A percentile compares a stretch with the other conserved stretches of the same genome.
phyloP scores from a whole-genome alignment of 176 grass and related monocot species.

The Triticum aestivum region DNA sequence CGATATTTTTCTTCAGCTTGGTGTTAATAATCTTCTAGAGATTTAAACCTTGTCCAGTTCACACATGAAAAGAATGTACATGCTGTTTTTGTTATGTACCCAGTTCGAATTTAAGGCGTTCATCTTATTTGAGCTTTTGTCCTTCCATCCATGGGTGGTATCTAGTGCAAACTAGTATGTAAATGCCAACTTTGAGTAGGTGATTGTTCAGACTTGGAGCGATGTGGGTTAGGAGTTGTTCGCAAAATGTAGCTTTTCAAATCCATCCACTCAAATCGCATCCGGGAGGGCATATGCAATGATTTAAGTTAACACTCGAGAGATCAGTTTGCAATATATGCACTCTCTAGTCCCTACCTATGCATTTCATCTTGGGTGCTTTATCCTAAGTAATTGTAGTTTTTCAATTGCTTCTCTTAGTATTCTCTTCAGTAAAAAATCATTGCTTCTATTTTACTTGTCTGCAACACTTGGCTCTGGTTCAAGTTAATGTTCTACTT shows the following conservation, averaged over 20 bases:
- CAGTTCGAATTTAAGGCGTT: background rate
- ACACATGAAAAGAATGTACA: background rate
- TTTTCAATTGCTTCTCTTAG: background rate
- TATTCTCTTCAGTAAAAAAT: background rate
- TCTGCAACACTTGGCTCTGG: background rate
- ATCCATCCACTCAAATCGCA: background rate
- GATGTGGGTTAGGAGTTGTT: background rate
- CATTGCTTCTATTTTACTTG: background rate
- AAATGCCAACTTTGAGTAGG: background rate
- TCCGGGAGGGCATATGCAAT: background rate
- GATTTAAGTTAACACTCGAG: background rate
- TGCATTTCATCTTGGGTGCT: background rate
- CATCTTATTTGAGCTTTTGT: background rate
- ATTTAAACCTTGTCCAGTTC: background rate
- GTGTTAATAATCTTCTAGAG: background rate
- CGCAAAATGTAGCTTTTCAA: background rate
- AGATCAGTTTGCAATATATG: background rate
- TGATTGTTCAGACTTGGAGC: background rate
- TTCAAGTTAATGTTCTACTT: background rate
- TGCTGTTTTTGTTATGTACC: background rate
- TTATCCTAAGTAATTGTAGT: background rate
- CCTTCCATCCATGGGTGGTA: background rate
- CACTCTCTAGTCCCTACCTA: background rate
- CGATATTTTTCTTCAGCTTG: background rate
- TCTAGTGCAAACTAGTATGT: conserved; percentile 1